phyloP scores from a whole-genome alignment of 192 early-diverging fungal genomes.

The Coemansia sp. region DNA sequence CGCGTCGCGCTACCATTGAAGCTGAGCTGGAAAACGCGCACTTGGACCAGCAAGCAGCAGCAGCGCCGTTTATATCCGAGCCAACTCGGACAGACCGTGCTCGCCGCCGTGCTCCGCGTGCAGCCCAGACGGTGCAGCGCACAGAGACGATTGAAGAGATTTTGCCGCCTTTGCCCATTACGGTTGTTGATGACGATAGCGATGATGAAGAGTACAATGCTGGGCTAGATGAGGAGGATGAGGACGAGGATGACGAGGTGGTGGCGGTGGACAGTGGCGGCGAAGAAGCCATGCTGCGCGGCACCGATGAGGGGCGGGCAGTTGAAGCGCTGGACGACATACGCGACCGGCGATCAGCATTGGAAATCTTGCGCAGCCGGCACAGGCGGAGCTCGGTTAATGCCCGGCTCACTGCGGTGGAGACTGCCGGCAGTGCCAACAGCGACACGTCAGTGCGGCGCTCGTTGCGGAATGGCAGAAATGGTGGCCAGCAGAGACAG shows the following conservation, averaged over 20 bases:
- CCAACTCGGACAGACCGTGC: conserved; percentile 12
- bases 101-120: conserved; percentile 12
- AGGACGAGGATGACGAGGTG: conserved; percentile 36
- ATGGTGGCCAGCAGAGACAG: not conserved
- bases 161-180: conserved; percentile 49
- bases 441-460: conserved; percentile 4
- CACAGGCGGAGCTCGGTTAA: conserved; percentile 16
- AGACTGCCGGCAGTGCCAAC: not conserved
- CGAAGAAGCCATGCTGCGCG: conserved; percentile 20
- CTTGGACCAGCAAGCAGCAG: conserved; percentile 35
- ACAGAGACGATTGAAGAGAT: conserved; percentile 38
- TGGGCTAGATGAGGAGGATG: conserved; percentile 56
- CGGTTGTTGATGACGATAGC: conserved; percentile 59
- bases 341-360: conserved; percentile 22
- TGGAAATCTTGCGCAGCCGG: conserved; percentile 39
- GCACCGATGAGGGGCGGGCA: conserved; percentile 1
- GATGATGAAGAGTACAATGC: conserved; percentile 61
- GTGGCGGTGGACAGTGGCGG: conserved; percentile 32
- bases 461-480: not conserved
- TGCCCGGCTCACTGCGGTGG: not conserved
- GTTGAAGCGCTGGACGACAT: conserved; percentile 3
- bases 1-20: conserved; percentile 43
- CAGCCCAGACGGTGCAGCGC: not conserved
- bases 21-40: conserved; percentile 55
- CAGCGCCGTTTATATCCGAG: conserved; percentile 33